Base-by-base conservation (phyloP, 495 filamentous ascomycete genomes). In the Podospora tetraspora region DNA sequence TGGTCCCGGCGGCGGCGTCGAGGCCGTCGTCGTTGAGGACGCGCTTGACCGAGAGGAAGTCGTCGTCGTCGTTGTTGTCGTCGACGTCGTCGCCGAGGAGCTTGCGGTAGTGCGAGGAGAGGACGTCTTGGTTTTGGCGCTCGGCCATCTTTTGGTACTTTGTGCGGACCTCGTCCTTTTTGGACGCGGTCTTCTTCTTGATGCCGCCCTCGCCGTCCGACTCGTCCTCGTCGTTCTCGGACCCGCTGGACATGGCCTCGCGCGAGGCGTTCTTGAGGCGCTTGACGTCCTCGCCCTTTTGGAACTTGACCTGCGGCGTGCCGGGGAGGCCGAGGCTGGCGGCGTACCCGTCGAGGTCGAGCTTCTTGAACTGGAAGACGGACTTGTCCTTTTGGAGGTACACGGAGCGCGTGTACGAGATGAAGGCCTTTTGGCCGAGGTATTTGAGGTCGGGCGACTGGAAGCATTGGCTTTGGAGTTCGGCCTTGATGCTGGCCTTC, bases 61-160 rank as follows among this genome's bases (percentile, higher is more conserved):
- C 92, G 61, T 90, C 87, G 62, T 86, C 88, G 59, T 88, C 87
- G 63, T 86, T 87, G 63, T 86, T 87, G 9, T 78, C 81, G n/a
- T 80, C 71, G 21, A 82, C 85, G 62, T 88, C 89, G 59, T 91
- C 87, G 66, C 85, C 87, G 71, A 97, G 85, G 64, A 98, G 85
- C 70, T 92, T 96, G 57, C 87, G 87, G 79, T 97, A 98, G 79
- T 97, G 96, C 56, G 88, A 88, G 57, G 95, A 91, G 69, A 99
- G 80, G n/a, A 99, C 89, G 69, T 96, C 92, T 72, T 97, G 93
- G 79, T 98, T 97, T 68, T 89, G 89, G 69, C 95, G 83, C 80
- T 97, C 94, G 72, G 97, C 96, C 93, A 97, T 97, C 68, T 93
- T 92, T 74, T 98, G 92, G 75, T 94, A 94, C 78, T 95, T 97